Evolutionary conservation across 306 rosid genomes (phyloP), one percentile per base, ranked within the genome.

Genomic region (Trichosanthes cucumerina): DNA sequence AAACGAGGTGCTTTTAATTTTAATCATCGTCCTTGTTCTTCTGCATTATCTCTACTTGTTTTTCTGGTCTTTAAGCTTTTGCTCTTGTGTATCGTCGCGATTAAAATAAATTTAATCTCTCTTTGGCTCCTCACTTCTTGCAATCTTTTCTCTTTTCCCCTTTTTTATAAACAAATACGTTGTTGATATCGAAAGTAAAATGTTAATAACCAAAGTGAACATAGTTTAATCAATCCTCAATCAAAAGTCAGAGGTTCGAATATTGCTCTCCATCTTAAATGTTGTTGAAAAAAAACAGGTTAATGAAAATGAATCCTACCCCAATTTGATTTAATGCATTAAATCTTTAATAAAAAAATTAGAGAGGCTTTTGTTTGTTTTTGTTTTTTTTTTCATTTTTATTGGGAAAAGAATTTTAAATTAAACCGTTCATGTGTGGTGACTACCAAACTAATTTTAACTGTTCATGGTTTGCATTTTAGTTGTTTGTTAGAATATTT

Each of bases 11-110:
- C 53, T 47, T 47, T 47, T 47, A 3, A 47, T 47, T 47, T 47
- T 47, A 7, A 54, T 7, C 24, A 6, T 54, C 26, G 59, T 26
- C 9, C n/a, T 54, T 54, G 9, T 54, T 18, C 26, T 54, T n/a
- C 72, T 64, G 23, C 49, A 28, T 63, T 31, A 14, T 5, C 23
- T 69, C 28, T 41, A 4, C 34, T 23, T 41, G 6, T 72, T 72
- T 72, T 72, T 8, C 36, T 72, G n/a, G 38, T 71, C 18, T 23
- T 71, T 73, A 1, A 63, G 85, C 78, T 78, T 69, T 80, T 75
- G 36, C 1, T n/a, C 7, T 16, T 65, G 24, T 58, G 28, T 21
- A 43, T 66, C 38, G 23, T n/a, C n/a, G n/a, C n/a, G 23, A 66
- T 38, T 66, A 66, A 66, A 36, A n/a, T 44, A 10, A 44, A 44